Conservation (phyloP, 768 basidiomycete species). For the Leccinum rimulosum region DNA sequence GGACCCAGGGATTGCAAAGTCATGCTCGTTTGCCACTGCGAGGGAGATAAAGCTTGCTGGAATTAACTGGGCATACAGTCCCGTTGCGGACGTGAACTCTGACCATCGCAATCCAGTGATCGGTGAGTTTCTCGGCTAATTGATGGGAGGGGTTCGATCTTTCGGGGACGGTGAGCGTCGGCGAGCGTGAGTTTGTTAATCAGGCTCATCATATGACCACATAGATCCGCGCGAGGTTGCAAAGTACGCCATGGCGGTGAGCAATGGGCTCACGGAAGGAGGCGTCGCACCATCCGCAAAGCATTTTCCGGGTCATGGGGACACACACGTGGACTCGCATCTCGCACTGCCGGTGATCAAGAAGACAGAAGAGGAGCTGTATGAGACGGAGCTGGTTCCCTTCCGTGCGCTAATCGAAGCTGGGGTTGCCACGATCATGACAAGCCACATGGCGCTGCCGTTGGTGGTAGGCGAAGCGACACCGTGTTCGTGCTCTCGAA, state of each 20-base stretch:
- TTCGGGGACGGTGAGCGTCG: conserved; percentile 57
- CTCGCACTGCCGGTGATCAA: conserved; percentile 59
- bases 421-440: conserved; percentile 60
- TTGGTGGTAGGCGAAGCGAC: conserved; percentile 43
- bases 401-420: conserved; percentile 47
- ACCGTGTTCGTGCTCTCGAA: conserved; percentile 57
- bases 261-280: conserved; percentile 44
- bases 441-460: conserved; percentile 72
- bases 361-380: conserved; percentile 44
- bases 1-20: conserved; percentile 42
- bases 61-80: conserved; percentile 71
- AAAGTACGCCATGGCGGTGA: conserved; percentile 45
- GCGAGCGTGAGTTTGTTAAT: background rate
- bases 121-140: conserved; percentile 37
- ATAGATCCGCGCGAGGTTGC: conserved; percentile 56
- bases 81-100: conserved; percentile 72
- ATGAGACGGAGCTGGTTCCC: conserved; percentile 53
- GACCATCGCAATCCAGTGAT: conserved; percentile 70
- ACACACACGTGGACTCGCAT: conserved; percentile 71
- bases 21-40: conserved; percentile 49
- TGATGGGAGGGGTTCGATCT: conserved; percentile 55
- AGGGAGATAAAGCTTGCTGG: conserved; percentile 58
- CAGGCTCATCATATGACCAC: background rate
- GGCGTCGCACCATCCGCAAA: conserved; percentile 62
- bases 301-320: conserved; percentile 75